Conservation (phyloP, 2,329 filamentous ascomycete species). For the Colletotrichum tabaci region DNA sequence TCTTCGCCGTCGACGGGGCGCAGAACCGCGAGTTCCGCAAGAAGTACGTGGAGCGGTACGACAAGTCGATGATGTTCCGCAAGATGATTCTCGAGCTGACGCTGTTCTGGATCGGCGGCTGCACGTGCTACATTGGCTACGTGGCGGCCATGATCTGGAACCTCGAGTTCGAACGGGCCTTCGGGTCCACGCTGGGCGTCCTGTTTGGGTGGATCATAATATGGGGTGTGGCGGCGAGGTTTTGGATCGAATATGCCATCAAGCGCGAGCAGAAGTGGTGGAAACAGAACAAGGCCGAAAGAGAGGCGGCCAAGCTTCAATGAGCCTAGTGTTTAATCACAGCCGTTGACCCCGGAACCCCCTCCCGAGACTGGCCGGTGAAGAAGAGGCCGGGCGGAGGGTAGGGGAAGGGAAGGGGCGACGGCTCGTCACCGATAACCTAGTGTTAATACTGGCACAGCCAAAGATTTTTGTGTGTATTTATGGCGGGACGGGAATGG, state of each 20-base stretch:
- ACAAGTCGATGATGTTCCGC: constrained; percentile 41
- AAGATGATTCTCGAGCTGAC: constrained; percentile 41
- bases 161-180: constrained; percentile 37
- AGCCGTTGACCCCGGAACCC: not conserved
- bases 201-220: constrained; percentile 40
- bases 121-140: constrained; percentile 35
- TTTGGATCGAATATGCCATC: constrained; percentile 38
- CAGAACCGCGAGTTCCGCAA: constrained; percentile 40
- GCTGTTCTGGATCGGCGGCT: constrained; percentile 39
- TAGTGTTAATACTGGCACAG: constrained; percentile 38
- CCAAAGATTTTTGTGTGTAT: constrained; percentile 23
- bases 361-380: not conserved
- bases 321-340: constrained; percentile 41
- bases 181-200: constrained; percentile 33
- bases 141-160: constrained; percentile 39
- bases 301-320: constrained; percentile 37
- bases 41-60: constrained; percentile 35
- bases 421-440: constrained; percentile 16
- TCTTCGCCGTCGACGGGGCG: constrained; percentile 40
- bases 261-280: constrained; percentile 39
- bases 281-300: constrained; percentile 38
- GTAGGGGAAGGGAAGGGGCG: not conserved
- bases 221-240: constrained; percentile 33
- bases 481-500: constrained; percentile 22
- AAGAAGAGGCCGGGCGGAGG: not conserved